Evolutionary conservation across 2,329 filamentous ascomycete species (phyloP), one percentile per base, ranked within the genome.

Genomic region (Phialophora macrospora): DNA sequence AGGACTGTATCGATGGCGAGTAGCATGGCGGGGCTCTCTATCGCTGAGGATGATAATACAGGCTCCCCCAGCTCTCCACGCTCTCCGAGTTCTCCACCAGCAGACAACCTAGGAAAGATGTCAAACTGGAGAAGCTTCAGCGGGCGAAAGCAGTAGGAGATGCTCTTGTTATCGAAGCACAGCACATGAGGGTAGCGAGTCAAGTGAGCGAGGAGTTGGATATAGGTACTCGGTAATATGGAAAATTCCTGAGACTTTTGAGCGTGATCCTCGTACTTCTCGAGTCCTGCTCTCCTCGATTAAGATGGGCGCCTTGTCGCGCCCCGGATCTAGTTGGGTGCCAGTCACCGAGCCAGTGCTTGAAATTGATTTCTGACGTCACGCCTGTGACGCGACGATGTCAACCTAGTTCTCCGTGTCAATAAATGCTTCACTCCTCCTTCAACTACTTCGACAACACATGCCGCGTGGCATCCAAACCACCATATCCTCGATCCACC

Each of bases 1-100:
- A 65, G 65, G 49, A 60, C 65, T 12, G 61, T 56, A 17, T 67
- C 65, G n/a, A 62, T 54, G 46, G 55, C 62, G 38, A 57, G 48
- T 26, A n/a, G 44, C 9, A 24, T 65, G 34, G 59, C 57, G 24
- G 48, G 34, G 14, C 32, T 56, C 17, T 26, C 66, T 12, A 61
- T 68, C 8, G 20, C 49, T 2, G 66, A 68, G 48, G 56, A 63
- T 32, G 63, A 55, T 38, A 55, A 60, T 24, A n/a, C 26, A 24
- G 55, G 24, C 55, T 48, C 34, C 4, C 20, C 20, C 4, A 55
- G 46, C 12, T 65, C 55, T 30, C 20, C 20, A 8, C 49, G 46
- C 12, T 63, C 55, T 30, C 55, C 59, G 4, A 54, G 57, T 44
- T 60, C 58, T 38, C 48, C 58, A 9, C 22, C 41, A 3, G 22